Percentiles rank a stretch among this genome's conserved stretches.
Conservation (phyloP, 768 basidiomycete species). For the Leccinellum luteum region DNA sequence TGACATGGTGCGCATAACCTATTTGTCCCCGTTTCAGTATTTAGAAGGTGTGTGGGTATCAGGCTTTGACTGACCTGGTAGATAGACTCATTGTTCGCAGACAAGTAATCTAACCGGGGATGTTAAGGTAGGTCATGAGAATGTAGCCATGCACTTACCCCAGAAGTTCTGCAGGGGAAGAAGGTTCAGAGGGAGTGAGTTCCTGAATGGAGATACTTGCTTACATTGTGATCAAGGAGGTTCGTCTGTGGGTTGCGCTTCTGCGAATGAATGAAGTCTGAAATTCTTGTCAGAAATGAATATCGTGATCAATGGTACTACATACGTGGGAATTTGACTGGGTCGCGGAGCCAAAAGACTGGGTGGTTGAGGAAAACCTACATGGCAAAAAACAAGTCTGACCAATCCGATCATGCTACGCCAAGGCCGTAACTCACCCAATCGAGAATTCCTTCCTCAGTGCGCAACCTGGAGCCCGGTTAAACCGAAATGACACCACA, state of each 20-base stretch:
- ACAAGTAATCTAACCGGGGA: constrained; percentile 40
- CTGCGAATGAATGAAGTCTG: constrained; percentile 36
- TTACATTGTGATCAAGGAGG: constrained; percentile 37
- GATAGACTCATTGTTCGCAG: constrained; percentile 46
- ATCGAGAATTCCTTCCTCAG: constrained; percentile 38
- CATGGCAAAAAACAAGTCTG: constrained; percentile 2
- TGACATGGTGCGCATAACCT: constrained; percentile 48
- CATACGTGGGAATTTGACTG: constrained; percentile 47
- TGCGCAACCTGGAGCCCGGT: constrained; percentile 29
- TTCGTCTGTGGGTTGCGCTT: constrained; percentile 52
- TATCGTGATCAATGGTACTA: not conserved
- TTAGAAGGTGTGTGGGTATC: not conserved
- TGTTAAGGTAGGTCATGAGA: not conserved
- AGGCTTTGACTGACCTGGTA: constrained; percentile 27
- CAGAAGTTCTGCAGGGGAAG: constrained; percentile 14
- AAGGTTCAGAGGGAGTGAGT: not conserved
- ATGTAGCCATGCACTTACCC: constrained; percentile 10
- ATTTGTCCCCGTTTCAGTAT: constrained; percentile 1
- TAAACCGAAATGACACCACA: not conserved
- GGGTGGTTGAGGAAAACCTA: constrained; percentile 41
- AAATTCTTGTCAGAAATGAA: not conserved
- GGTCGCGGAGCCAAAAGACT: constrained; percentile 47
- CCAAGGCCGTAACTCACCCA: constrained; percentile 29
- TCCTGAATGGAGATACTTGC: not conserved
- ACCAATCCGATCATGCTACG: not conserved